phyloP scores from a whole-genome alignment of 2,329 filamentous ascomycete species.

The Ophiostoma australiae region DNA sequence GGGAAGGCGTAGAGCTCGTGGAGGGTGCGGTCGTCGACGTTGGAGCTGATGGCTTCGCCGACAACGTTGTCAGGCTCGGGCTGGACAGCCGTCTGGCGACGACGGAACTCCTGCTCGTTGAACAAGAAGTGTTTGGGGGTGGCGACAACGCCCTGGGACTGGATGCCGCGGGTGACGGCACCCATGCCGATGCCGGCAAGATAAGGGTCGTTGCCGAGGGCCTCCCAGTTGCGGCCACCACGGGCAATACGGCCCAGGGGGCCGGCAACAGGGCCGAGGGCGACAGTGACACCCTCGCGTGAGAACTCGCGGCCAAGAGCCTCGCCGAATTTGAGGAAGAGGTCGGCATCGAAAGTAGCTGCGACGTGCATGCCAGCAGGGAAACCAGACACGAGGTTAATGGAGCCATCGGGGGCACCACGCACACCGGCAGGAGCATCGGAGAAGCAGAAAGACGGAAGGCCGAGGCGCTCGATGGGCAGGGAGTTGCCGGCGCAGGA shows the following conservation, averaged over 20 bases:
- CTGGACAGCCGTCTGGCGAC: conserved; percentile 38
- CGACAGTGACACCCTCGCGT: conserved; percentile 65
- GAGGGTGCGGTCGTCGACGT: conserved; percentile 60
- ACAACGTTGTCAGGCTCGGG: conserved; percentile 28
- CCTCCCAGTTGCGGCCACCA: conserved; percentile 60
- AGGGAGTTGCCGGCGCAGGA: conserved; percentile 35
- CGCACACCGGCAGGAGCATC: conserved; percentile 38
- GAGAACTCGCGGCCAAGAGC: conserved; percentile 65
- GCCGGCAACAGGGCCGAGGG: conserved; percentile 54
- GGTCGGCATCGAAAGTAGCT: conserved; percentile 62
- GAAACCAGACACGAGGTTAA: conserved; percentile 43
- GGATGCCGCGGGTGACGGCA: conserved; percentile 32
- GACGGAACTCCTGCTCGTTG: conserved; percentile 55
- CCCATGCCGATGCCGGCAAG: conserved; percentile 34
- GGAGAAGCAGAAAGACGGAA: conserved; percentile 44
- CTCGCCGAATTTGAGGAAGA: conserved; percentile 61
- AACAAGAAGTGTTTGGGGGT: conserved; percentile 62
- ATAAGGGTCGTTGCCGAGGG: conserved; percentile 36
- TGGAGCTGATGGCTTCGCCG: conserved; percentile 53
- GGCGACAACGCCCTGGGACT: conserved; percentile 62
- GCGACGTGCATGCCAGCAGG: conserved; percentile 65
- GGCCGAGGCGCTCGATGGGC: conserved; percentile 37
- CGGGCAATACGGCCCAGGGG: conserved; percentile 59
- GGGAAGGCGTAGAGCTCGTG: conserved; percentile 64
- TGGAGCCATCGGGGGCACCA: conserved; percentile 30